Conservation (phyloP, 257 asterid genomes). For the Solanum gracilifrons region DNA sequence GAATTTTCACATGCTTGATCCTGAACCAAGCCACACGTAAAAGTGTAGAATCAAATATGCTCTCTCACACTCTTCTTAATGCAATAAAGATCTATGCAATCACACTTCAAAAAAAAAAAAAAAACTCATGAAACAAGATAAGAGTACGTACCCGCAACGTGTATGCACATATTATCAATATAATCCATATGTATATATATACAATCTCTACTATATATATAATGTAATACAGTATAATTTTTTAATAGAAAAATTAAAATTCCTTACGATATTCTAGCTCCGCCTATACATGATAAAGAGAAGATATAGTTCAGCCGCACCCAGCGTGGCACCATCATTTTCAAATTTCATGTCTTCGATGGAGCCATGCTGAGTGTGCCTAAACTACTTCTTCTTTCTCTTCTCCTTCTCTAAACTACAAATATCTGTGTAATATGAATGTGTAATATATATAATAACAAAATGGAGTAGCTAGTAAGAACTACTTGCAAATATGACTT, state of each 20-base stretch:
- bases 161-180: background rate
- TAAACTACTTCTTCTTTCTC: background rate
- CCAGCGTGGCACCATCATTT: slow-evolving; percentile 20
- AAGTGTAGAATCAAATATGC: background rate
- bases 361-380: background rate
- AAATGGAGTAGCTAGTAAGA: background rate
- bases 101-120: background rate
- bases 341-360: background rate
- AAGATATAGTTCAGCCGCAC: slow-evolving; percentile 4
- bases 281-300: background rate
- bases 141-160: background rate
- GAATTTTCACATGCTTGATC: background rate
- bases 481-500: background rate
- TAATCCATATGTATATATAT: too few species aligned
- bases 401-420: background rate
- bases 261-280: background rate
- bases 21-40: background rate
- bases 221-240: too few species aligned
- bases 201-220: background rate
- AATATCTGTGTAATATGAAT: background rate
- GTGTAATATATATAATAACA: background rate
- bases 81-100: background rate
- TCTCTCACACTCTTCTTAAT: background rate
- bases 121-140: background rate
- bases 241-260: background rate